Conservation (phyloP, 306 rosid genomes). For the Vigna nakashimae region DNA sequence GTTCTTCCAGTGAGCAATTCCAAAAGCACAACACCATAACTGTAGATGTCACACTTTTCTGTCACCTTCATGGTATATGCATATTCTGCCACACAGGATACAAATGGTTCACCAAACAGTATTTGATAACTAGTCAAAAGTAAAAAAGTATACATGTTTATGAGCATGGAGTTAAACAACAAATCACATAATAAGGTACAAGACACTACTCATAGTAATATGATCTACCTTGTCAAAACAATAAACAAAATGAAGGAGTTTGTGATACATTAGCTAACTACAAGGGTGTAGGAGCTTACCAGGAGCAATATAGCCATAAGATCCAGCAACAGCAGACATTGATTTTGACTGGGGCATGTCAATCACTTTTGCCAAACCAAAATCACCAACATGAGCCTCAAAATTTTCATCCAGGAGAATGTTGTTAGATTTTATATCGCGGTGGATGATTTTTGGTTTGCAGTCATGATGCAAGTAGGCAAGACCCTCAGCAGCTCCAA, state of each 20-base stretch:
- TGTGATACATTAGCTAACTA: slow-evolving; percentile 11
- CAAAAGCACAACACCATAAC: slow-evolving; percentile 94
- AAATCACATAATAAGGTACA: slow-evolving; percentile 14
- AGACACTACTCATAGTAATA: not conserved
- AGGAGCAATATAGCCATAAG: slow-evolving; percentile 98
- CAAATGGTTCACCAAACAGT: slow-evolving; percentile 30
- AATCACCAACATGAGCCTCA: slow-evolving; percentile 99
- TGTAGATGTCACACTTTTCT: slow-evolving; percentile 93
- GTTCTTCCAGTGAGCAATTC: slow-evolving; percentile 89
- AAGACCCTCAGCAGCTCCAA: slow-evolving; percentile 99
- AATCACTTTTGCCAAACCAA: slow-evolving; percentile 95
- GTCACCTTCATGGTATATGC: slow-evolving; percentile 98
- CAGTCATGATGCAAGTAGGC: slow-evolving; percentile 97
- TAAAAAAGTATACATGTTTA: not conserved
- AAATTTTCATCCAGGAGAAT: slow-evolving; percentile 84
- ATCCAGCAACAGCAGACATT: slow-evolving; percentile 98
- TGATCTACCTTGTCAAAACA: slow-evolving; percentile 17
- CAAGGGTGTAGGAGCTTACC: slow-evolving; percentile 58
- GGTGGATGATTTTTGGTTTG: slow-evolving; percentile 92
- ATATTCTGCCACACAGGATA: slow-evolving; percentile 69
- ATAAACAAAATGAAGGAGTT: not conserved
- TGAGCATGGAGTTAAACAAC: not conserved
- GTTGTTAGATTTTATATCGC: slow-evolving; percentile 93
- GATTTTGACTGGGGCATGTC: slow-evolving; percentile 98
- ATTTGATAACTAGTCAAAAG: slow-evolving; percentile 7